Percentiles rank a stretch among this genome's conserved stretches.
Evolutionary conservation across 495 filamentous ascomycete genomes (phyloP).

Genomic region (Neurospora sp.): DNA sequence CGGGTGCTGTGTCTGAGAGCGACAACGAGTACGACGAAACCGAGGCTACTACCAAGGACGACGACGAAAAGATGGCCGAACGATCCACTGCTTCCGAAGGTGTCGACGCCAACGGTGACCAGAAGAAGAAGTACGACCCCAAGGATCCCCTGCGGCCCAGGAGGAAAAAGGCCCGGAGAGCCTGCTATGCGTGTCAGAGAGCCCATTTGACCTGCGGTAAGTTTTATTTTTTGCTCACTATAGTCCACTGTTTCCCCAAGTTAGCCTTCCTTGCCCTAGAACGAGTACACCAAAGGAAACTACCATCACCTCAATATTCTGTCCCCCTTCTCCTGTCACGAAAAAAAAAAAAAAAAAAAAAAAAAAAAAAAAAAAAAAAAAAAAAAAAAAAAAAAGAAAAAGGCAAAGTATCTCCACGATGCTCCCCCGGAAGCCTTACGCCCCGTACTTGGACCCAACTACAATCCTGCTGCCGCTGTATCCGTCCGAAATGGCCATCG

Average conservation of each 20-base stretch:
- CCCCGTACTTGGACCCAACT: constrained; percentile 45
- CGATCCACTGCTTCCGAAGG: constrained; percentile 35
- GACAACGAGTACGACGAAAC: constrained; percentile 43
- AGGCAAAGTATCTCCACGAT: constrained; percentile 98
- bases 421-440: constrained; percentile 64
- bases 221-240: constrained; percentile 24
- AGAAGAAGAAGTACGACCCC: constrained; percentile 54
- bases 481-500: constrained; percentile 24
- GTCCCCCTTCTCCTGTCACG: not conserved
- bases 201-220: constrained; percentile 97
- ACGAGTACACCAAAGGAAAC: not conserved
- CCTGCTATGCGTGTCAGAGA: constrained; percentile 93
- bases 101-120: constrained; percentile 33
- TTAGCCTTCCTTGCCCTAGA: not conserved
- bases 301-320: not conserved
- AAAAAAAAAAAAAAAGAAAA: constrained; percentile 56
- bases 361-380: not conserved
- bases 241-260: not conserved
- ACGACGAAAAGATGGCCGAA: constrained; percentile 51
- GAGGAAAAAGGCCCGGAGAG: constrained; percentile 90
- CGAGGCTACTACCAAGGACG: constrained; percentile 35
- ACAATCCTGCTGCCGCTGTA: constrained; percentile 33
- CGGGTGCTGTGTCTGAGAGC: constrained; percentile 45
- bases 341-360: not conserved
- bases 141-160: constrained; percentile 82